Evolutionary conservation across 2,329 filamentous ascomycete genomes (phyloP), one percentile per base, ranked within the genome.

Genomic region (Ophiostoma populinum): DNA sequence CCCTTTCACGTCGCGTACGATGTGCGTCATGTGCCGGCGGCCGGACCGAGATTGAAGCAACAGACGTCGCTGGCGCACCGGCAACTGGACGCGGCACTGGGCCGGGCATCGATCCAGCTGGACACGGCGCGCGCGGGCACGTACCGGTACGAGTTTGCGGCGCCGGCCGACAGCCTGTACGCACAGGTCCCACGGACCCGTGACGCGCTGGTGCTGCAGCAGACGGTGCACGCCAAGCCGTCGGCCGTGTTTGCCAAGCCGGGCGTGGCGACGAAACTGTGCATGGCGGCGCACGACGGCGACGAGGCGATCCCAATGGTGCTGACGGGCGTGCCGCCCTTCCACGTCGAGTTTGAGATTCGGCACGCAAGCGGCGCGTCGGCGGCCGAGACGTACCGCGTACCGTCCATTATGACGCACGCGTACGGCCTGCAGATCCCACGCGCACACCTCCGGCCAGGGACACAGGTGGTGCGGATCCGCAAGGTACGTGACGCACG

Each of bases 231-330:
- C 48, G 67, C 82, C 11, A 80, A 79, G 39, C 90, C 90, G 1
- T 72, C 75, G 3, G 90, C 86, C 4, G 65, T 68, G 5, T 98
- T 98, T 50, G 66, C 69, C 39, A 81, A 81, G 45, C 82, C 86
- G 3, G 86, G 86, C 12, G 90, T 90, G 54, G 86, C 82, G 1
- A 94, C 94, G 63, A 92, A 90, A 52, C 93, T 87, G 56, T 98
- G 90, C 58, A 78, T 85, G 52, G 75, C 85, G 32, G 82, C 93
- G 47, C 70, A 79, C 34, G 72, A 73, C 36, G 72, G 75, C 21
- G 82, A 92, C 47, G 86, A 98, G 49, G 74, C 71, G 26, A 93
- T 98, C 36, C 86, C 87, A 0, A 78, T 98, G 40, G 75, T 70
- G 2, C 65, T 98, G 13, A 79, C 79, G 40, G 47, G 90, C 25